Evolutionary conservation across 2,329 filamentous ascomycete species (phyloP), one percentile per base, ranked within the genome.

Genomic region (Paradendryphiella salina): DNA sequence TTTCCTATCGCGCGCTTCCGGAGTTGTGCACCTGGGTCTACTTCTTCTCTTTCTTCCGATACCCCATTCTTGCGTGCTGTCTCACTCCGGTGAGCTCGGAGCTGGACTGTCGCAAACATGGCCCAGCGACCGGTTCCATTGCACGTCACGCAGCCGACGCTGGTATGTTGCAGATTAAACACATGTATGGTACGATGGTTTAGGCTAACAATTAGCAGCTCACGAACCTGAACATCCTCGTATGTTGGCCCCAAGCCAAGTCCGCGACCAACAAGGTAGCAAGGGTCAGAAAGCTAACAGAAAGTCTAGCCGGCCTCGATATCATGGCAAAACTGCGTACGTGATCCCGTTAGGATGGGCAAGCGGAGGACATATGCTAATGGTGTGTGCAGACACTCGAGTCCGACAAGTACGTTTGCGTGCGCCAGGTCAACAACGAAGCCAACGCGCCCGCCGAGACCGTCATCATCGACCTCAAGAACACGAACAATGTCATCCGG

Each of bases 381-480:
- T 57, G 42, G 45, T 41, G 28, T 3, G 31, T 28, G 21, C 28
- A 96, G 92, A 99, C 94, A 75, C 84, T 99, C 79, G 94, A 99
- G 82, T 99, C 94, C 73, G 94, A 99, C 77, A 84, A 88, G 73
- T 99, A 87, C 77, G 89, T 99, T 69, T 99, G 94, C 77, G 88
- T 99, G 72, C 89, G 94, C 76, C 93, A 97, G 79, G 93, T 96
- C 80, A 88, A 92, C 52, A 69, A 54, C 76, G 87, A 84, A 73
- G 89, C 91, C 67, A 84, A 86, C 61, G 84, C 90, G 60, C 87
- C 89, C 66, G 89, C 92, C 60, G 92, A 96, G 78, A 93, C 99
- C 61, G 88, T 99, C 76, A 99, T 99, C 75, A 81, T 99, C 78
- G 90, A 99, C 77, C 87, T 99, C 72, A 96, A 97, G 78, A 95